Evolutionary conservation across 2,329 filamentous ascomycete genomes (phyloP).

Genomic region (Ophiocordyceps australis): DNA sequence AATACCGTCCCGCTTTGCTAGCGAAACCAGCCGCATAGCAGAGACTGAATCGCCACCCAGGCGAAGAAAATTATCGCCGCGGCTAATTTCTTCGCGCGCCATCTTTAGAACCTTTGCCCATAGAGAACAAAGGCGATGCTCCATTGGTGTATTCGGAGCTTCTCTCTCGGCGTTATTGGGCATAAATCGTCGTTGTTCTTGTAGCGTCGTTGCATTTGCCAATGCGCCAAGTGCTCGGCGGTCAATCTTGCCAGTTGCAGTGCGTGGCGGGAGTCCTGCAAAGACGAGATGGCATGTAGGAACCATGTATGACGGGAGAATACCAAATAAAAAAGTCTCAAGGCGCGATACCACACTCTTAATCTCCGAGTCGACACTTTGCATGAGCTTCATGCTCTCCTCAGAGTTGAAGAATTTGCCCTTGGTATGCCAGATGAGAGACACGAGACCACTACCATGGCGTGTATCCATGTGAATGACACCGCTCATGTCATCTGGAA

Average conservation of each 20-base stretch:
- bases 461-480: not conserved
- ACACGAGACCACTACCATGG: not conserved
- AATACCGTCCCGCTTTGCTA: not conserved
- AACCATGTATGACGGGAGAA: constrained; percentile 18
- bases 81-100: constrained; percentile 1
- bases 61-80: not conserved
- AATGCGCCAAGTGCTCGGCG: constrained; percentile 1
- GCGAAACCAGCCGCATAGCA: not conserved
- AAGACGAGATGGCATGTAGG: constrained; percentile 20
- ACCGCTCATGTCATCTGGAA: not conserved
- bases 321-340: not conserved
- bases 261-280: constrained; percentile 13
- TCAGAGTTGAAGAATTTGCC: not conserved
- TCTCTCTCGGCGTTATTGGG: constrained; percentile 3
- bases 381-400: constrained; percentile 1
- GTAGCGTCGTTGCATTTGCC: not conserved
- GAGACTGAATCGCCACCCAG: not conserved
- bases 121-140: constrained; percentile 3
- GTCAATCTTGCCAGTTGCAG: constrained; percentile 3
- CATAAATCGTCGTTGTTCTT: not conserved
- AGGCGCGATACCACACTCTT: not conserved
- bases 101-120: constrained; percentile 4
- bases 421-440: not conserved
- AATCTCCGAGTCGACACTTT: not conserved
- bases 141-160: not conserved